Evolutionary conservation across 2,329 filamentous ascomycete species (phyloP), one percentile per base, ranked within the genome.

Genomic region (Paraphoma chrysanthemicola): DNA sequence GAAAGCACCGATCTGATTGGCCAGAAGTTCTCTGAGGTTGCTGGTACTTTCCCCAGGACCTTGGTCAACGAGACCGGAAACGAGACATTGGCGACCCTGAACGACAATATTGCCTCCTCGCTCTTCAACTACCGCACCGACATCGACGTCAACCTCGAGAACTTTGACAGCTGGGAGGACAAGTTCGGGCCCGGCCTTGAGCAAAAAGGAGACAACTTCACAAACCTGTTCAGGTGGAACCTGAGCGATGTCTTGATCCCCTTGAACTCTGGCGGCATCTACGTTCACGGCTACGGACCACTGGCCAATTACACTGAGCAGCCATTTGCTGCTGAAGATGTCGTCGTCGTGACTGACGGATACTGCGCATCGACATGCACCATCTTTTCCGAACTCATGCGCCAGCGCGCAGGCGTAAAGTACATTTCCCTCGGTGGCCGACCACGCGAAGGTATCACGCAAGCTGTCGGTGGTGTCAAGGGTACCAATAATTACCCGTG

Each of bases 381-480:
- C 30, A 76, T 86, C 41, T 86, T 88, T 68, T 78, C 79, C 11
- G 81, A 86, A 44, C 78, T 87, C 23, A 81, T 88, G 78, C 79
- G 80, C 6, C 72, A 78, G 55, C 77, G 80, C 54, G 79, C 78
- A 31, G 81, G 83, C 18, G 82, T 89, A 2, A 83, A 83, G 60
- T 84, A 83, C 36, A 80, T 89, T 44, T 80, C 80, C 1, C 77
- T 88, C 23, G 88, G 89, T 9, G 89, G 89, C 1, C 83, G 85
- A 1, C 83, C 88, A 0, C 74, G 77, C 10, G 65, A 78, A 0
- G 77, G 76, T 3, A 81, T 83, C 0, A 90, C 88, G 0, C 75
- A 78, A 59, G 75, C 75, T 36, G 78, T 89, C 16, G 87, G 88
- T n/a, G 88, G 88, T n/a, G 82, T 86, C 46, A 87, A 88, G 65